Evolutionary conservation across 1,139 yeast genomes (phyloP).

Genomic region (Saccharomycopsis hybrid): DNA sequence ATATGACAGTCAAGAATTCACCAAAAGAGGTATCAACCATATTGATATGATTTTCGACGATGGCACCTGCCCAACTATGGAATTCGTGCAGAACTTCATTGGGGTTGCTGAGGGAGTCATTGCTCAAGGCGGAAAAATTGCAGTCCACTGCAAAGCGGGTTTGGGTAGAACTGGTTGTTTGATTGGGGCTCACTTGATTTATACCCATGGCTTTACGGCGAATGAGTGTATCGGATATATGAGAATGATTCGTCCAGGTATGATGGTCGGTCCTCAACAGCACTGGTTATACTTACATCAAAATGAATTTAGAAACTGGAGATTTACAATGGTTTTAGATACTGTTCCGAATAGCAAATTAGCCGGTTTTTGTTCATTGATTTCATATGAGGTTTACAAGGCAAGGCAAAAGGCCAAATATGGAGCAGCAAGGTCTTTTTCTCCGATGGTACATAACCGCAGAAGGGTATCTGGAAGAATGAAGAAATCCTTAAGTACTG

Average conservation of each 20-base stretch:
- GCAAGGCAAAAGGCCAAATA: conserved; percentile 9
- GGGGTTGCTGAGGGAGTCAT: conserved; percentile 94
- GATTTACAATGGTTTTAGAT: conserved; percentile 83
- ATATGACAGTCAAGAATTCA: conserved; percentile 79
- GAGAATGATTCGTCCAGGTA: conserved; percentile 95
- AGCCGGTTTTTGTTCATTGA: conserved; percentile 72
- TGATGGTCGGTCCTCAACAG: conserved; percentile 99
- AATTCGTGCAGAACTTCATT: conserved; percentile 81
- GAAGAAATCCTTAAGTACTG: conserved; percentile 61
- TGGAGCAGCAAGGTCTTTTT: not conserved
- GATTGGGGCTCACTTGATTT: conserved; percentile 93
- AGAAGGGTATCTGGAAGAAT: conserved; percentile 68
- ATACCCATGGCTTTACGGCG: conserved; percentile 95
- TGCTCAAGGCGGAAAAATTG: conserved; percentile 80
- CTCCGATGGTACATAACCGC: conserved; percentile 30
- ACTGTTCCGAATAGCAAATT: conserved; percentile 62
- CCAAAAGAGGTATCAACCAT: conserved; percentile 77
- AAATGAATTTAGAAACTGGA: conserved; percentile 93
- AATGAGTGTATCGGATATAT: conserved; percentile 93
- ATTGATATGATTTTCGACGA: conserved; percentile 95
- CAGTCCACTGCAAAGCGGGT: conserved; percentile 98
- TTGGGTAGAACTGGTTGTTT: conserved; percentile 96
- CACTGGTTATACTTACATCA: conserved; percentile 97
- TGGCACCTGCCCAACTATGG: conserved; percentile 96
- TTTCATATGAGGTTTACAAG: conserved; percentile 49